Evolutionary conservation across 305 asterid species (phyloP), one percentile per base, ranked within the genome.

Genomic region (Coffea humblotiana): DNA sequence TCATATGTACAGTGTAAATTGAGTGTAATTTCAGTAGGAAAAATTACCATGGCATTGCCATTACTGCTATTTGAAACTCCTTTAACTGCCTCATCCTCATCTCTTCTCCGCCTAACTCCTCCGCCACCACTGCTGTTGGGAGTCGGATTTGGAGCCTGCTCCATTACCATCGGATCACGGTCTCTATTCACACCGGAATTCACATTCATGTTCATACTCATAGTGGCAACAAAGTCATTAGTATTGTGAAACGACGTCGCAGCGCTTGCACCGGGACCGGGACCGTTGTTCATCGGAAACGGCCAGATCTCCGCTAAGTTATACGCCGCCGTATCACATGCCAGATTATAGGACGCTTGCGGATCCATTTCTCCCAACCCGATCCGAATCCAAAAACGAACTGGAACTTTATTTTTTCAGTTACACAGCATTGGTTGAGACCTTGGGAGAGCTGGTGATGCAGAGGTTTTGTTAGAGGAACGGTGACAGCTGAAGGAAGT

Each of bases 221-320:
- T 67, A 63, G 81, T 70, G 5, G 71, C 83, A 63, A 75, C 47
- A 32, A 83, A 83, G 58, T 73, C 77, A 60, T 71, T 71, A 16
- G 74, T 66, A 15, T 72, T 74, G 18, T 86, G 89, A 72, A 79
- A 80, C 83, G 89, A 74, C 81, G 85, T 37, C 83, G 69, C 37
- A 27, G 75, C 73, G 52, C 6, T 16, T 6, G 85, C 83, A 74
- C 80, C 73, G 12, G 78, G 37, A 23, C 61, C 27, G 18, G 51
- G 13, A 54, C 79, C 72, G 72, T 77, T 58, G 14, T 43, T 83
- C 85, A 86, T 83, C 82, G 87, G 91, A 67, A 90, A 93, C 63
- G 85, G 89, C 97, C 97, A 93, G 92, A 88, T 93, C 94, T 93
- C 98, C 61, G 94, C 83, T 56, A 88, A 80, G 85, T 86, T 88